Conservation (phyloP, 2,329 filamentous ascomycete species). For the Alternaria postmessia region DNA sequence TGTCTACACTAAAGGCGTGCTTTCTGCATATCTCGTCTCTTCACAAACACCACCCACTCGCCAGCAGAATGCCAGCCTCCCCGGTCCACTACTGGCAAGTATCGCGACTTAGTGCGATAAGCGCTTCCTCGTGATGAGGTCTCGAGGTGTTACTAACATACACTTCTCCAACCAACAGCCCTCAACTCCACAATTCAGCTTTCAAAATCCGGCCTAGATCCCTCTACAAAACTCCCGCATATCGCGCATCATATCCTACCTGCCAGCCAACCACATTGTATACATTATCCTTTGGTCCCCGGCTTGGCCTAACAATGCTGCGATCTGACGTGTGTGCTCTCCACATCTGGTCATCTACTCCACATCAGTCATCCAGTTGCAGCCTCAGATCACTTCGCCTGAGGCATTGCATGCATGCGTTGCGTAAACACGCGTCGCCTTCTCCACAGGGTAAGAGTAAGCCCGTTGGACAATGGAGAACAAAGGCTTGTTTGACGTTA, state of each 20-base stretch:
- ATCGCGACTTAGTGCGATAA: constrained; percentile 2
- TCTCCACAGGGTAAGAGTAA: constrained; percentile 1
- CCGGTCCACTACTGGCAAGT: neutral
- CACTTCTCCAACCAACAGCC: neutral
- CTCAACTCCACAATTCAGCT: constrained; percentile 6
- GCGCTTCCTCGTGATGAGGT: constrained; percentile 5
- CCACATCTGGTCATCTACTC: neutral
- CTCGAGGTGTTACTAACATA: constrained; percentile 1
- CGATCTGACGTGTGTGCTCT: constrained; percentile 12
- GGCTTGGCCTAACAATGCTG: constrained; percentile 2
- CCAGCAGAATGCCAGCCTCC: neutral
- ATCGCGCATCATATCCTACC: neutral
- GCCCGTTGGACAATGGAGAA: neutral
- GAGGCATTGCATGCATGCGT: constrained; percentile 2
- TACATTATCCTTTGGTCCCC: neutral
- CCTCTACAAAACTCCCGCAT: constrained; percentile 1
- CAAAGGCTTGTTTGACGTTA: constrained; percentile 1
- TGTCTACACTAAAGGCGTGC: neutral
- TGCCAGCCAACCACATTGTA: constrained; percentile 4
- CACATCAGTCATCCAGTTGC: constrained; percentile 3
- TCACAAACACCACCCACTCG: neutral
- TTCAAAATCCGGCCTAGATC: neutral
- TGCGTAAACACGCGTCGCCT: constrained; percentile 5
- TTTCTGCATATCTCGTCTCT: neutral
- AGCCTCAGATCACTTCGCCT: neutral